phyloP scores from a whole-genome alignment of 148 eudicot species.

The Agrostemma githago region DNA sequence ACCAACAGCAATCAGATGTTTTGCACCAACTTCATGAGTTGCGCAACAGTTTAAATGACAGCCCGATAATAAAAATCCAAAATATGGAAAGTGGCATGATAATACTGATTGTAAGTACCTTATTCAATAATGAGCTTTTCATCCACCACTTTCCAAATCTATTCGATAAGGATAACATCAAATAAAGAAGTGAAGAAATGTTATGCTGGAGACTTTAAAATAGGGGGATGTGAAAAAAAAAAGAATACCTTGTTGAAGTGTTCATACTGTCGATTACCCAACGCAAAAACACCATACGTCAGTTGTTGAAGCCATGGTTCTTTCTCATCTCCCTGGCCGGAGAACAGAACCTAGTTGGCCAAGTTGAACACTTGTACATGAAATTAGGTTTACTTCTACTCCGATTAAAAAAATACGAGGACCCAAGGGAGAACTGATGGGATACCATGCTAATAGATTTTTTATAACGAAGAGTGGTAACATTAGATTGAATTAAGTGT shows the following conservation, averaged over 20 bases:
- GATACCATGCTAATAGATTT: not conserved
- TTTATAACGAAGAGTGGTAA: not conserved
- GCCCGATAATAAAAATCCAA: not conserved
- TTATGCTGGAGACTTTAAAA: not conserved
- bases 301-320: slow-evolving; percentile 67
- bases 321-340: slow-evolving; percentile 47
- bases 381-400: not conserved
- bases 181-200: not conserved
- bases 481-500: not conserved
- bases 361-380: not conserved
- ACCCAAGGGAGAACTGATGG: not conserved
- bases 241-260: slow-evolving; percentile 76
- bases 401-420: not conserved
- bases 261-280: slow-evolving; percentile 89
- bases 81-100: not conserved
- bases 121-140: slow-evolving; percentile 57
- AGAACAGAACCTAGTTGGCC: not conserved
- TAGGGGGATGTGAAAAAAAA: not conserved
- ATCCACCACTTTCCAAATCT: slow-evolving; percentile 73
- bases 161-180: slow-evolving; percentile 21
- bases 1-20: slow-evolving; percentile 66
- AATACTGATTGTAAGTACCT: slow-evolving; percentile 38
- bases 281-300: slow-evolving; percentile 66
- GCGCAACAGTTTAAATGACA: not conserved
- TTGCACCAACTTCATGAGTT: slow-evolving; percentile 47